phyloP scores from a whole-genome alignment of 2,329 filamentous ascomycete species.

The Ceratocystis diversiconidia region DNA sequence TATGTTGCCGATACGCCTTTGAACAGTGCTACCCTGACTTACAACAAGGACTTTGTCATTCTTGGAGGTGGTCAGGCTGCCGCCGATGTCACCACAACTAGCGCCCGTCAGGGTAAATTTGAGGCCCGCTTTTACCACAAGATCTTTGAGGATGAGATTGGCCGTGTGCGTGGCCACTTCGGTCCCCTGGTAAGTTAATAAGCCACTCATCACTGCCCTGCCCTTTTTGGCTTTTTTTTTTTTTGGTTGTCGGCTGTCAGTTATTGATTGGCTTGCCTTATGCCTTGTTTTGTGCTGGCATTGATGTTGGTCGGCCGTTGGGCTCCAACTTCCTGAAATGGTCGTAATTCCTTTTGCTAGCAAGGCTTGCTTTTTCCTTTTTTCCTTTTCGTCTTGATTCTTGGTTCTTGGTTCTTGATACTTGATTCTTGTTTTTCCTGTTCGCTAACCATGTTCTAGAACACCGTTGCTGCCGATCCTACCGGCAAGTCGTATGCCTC shows the following conservation, averaged over 20 bases:
- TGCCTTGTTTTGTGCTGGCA: too few species aligned
- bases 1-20: constrained; percentile 86
- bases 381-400: neutral
- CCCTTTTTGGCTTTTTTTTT: neutral
- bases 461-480: constrained; percentile 89
- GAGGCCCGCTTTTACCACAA: constrained; percentile 99
- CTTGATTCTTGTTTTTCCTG: neutral
- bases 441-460: constrained; percentile 29
- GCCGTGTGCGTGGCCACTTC: constrained; percentile 92
- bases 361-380: neutral
- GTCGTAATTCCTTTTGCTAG: neutral
- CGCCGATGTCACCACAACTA: constrained; percentile 96
- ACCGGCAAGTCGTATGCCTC: constrained; percentile 85
- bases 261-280: too few species aligned
- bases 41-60: constrained; percentile 95
- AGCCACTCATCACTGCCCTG: neutral
- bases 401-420: neutral
- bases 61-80: constrained; percentile 95
- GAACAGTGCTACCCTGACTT: constrained; percentile 86
- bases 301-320: neutral
- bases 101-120: constrained; percentile 92
- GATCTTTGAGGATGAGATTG: constrained; percentile 97
- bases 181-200: constrained; percentile 51
- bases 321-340: neutral
- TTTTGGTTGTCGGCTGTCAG: too few species aligned